Evolutionary conservation across 2,329 filamentous ascomycete species (phyloP), one percentile per base, ranked within the genome.

Genomic region (Fusarium sp.): DNA sequence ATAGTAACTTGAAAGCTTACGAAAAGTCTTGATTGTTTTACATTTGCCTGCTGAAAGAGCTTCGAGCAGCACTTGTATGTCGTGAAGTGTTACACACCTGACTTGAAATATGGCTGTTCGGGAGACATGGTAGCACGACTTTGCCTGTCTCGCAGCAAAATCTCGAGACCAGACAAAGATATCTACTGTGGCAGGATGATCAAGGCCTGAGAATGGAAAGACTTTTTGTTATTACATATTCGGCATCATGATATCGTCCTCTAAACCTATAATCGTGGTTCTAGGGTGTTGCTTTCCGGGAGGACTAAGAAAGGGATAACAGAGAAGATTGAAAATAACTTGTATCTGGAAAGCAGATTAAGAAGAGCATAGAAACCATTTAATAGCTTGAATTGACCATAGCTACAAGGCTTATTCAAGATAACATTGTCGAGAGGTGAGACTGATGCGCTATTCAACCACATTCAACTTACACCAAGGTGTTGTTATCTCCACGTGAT

Each of bases 401-500:
- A 17, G 49, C n/a, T 26, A n/a, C 12, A 17, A 39, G 33, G 10
- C 26, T n/a, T 18, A 22, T 28, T 39, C 51, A 28, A 54, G 13
- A 42, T 31, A 31, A 24, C 24, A 20, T 20, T 45, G n/a, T 35
- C 12, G n/a, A 45, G n/a, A 45, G 38, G 13, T 36, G 33, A 51
- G 33, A 59, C 14, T 24, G 31, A 26, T 61, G 15, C 24, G 15
- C 10, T 13, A 11, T 55, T 55, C 18, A 41, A 20, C 13, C 31
- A 44, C 33, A 31, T 66, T 17, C 35, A 52, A 42, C 52, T 67
- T 68, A 41, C 67, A 70, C 20, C 26, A 28, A 17, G 4, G 36
- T 28, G 28, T 58, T 55, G 31, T 59, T 74, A 74, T 57, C 62
- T 66, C 62, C 67, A 63, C 70, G 78, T 82, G 80, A 84, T 78